Base-by-base conservation (phyloP, 495 filamentous ascomycete genomes). In the Hypomontagnella submonticulosa region DNA sequence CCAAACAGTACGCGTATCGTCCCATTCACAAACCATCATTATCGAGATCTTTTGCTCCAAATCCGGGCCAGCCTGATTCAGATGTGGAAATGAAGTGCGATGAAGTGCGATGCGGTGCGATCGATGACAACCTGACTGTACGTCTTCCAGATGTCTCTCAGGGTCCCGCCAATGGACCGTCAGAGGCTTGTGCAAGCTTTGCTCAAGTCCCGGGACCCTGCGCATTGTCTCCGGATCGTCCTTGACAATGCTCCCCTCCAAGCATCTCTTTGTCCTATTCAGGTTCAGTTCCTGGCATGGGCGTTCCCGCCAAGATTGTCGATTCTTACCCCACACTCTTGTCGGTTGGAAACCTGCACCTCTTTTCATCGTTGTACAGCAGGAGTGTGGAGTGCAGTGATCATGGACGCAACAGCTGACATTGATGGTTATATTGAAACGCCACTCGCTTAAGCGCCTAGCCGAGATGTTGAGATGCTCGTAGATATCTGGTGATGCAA, bases 311-410 rank as follows among this genome's bases (percentile, higher is more conserved):
- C 69, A 74, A 72, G 69, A 44, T 66, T 59, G 60, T 55, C 37
- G 54, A 55, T 41, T 61, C 46, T 57, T 74, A 74, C 71, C 71
- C 71, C 71, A 74, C 71, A 74, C 63, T 67, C 67, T 53, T 20
- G 43, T 61, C 56, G 56, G 61, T 57, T 66, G 66, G 61, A 57
- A 48, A 48, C 46, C 67, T 71, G 71, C 71, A 73, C 37, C 61
- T 64, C 44, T 50, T 59, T 56, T 61, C 41, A 65, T 67, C 66
- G 58, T 66, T 27, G 71, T 72, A 64, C 62, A 63, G 67, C 71
- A 73, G 63, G 53, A 72, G 70, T 67, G 66, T 68, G 71, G 71
- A 74, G 71, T 74, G 69, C 71, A 74, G 71, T 67, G 60, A 63
- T 40, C 58, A 67, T 43, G 50, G 57, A 50, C 41, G 54, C 57